Conservation (phyloP, 2,329 filamentous ascomycete species). For the Xylaria sp. region DNA sequence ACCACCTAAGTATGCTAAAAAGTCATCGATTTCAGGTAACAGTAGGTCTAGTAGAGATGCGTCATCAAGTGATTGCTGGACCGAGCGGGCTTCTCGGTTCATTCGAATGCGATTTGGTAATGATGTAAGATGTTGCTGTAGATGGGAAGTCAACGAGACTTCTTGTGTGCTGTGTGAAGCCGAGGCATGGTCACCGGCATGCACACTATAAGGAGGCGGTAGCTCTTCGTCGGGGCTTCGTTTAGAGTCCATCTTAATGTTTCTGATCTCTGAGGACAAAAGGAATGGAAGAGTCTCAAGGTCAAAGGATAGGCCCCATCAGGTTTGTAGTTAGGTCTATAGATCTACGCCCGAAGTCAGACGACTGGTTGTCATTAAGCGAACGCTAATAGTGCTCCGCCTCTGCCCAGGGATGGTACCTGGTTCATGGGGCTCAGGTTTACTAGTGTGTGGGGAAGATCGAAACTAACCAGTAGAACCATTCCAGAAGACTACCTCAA, state of each 20-base stretch:
- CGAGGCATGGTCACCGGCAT: conserved; percentile 9
- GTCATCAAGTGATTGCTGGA: conserved; percentile 52
- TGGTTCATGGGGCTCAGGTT: background rate
- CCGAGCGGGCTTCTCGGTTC: conserved; percentile 48
- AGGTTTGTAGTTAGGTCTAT: conserved; percentile 1
- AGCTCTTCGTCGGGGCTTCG: conserved; percentile 23
- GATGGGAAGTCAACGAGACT: conserved; percentile 40
- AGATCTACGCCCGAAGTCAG: background rate
- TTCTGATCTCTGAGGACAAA: background rate
- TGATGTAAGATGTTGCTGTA: conserved; percentile 49
- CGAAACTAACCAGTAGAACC: background rate
- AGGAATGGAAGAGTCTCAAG: background rate
- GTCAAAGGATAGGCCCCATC: background rate
- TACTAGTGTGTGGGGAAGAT: conserved; percentile 13
- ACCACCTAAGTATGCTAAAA: conserved; percentile 53
- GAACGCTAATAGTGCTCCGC: conserved; percentile 6
- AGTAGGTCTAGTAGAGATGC: conserved; percentile 53
- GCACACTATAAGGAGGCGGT: conserved; percentile 44
- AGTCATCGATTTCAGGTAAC: conserved; percentile 54
- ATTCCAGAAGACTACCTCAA: conserved; percentile 26
- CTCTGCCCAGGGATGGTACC: conserved; percentile 4
- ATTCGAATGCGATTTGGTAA: conserved; percentile 53
- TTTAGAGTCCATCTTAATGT: conserved; percentile 23
- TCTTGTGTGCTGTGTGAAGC: conserved; percentile 25
- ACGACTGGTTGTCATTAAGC: background rate